These are phyloP conservation scores for Globisporangium ultimum DNA, from an alignment of 352 stramenopile species.

Conservation along the genomic window DNA sequence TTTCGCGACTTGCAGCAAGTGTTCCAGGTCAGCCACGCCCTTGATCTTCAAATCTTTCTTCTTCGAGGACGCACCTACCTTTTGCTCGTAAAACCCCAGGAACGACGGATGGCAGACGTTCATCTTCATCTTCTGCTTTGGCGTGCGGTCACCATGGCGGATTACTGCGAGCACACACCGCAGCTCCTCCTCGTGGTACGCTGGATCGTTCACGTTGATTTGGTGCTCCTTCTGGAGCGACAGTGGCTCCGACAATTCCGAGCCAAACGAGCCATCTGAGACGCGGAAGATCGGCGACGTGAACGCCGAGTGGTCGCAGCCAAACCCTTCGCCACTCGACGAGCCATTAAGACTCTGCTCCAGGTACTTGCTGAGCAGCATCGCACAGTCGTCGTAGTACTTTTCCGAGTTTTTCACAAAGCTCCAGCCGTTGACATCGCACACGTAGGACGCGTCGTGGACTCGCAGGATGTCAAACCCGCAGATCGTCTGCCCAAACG, in stretches of 20 bases:
- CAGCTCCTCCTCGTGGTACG: slow-evolving; percentile 93
- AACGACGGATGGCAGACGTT: slow-evolving; percentile 90
- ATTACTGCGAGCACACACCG: slow-evolving; percentile 99
- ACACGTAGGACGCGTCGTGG: slow-evolving; percentile 93
- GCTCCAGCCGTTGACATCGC: slow-evolving; percentile 99
- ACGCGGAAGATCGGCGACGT: slow-evolving; percentile 64
- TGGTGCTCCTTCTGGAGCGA: slow-evolving; percentile 23
- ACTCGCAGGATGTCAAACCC: slow-evolving; percentile 99
- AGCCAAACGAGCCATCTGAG: slow-evolving; percentile 32
- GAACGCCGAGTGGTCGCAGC: slow-evolving; percentile 46
- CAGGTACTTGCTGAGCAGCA: slow-evolving; percentile 88
- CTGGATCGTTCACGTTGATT: slow-evolving; percentile 17
- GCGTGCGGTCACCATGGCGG: slow-evolving; percentile 98
- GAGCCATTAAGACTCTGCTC: slow-evolving; percentile 47
- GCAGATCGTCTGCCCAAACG: slow-evolving; percentile 93
- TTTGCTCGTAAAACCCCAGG: slow-evolving; percentile 77
- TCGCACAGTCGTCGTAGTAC: slow-evolving; percentile 98
- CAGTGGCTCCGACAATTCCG: slow-evolving; percentile 61
- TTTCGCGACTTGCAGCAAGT: slow-evolving; percentile 75
- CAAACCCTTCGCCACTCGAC: slow-evolving; percentile 39
- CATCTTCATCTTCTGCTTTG: slow-evolving; percentile 99
- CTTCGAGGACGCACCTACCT: slow-evolving; percentile 33
- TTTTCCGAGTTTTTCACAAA: slow-evolving; percentile 99
- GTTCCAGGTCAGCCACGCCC: slow-evolving; percentile 72
- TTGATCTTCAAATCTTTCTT: slow-evolving; percentile 89